These are phyloP conservation scores for Umbelopsis sp. DNA, from an alignment of 192 early-diverging fungal species.

Conservation along the genomic window DNA sequence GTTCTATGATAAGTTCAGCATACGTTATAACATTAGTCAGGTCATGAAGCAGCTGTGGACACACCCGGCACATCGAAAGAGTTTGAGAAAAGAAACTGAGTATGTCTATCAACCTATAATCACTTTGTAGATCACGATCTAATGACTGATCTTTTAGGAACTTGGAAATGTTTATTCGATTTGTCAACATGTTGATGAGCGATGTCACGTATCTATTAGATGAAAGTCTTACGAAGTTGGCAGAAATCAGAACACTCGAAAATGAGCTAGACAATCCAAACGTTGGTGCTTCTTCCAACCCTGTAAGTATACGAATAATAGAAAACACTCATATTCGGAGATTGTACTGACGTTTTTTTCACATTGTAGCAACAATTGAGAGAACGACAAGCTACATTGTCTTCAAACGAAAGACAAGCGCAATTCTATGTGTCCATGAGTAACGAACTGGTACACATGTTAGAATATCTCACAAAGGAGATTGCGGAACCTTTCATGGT, in stretches of 20 bases:
- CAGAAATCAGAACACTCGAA: slow-evolving; percentile 83
- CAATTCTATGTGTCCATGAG: slow-evolving; percentile 84
- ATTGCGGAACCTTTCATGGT: slow-evolving; percentile 87
- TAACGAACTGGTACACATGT: slow-evolving; percentile 93
- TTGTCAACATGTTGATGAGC: slow-evolving; percentile 91
- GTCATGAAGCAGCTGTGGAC: slow-evolving; percentile 84
- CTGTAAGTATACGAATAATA: slow-evolving; percentile 34
- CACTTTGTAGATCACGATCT: not conserved
- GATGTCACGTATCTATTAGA: slow-evolving; percentile 95
- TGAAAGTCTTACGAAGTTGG: slow-evolving; percentile 86
- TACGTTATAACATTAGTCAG: slow-evolving; percentile 94
- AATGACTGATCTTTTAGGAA: slow-evolving; percentile 40
- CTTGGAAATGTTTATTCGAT: slow-evolving; percentile 82
- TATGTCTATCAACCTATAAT: slow-evolving; percentile 29
- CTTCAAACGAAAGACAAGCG: slow-evolving; percentile 81
- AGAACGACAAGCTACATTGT: slow-evolving; percentile 62
- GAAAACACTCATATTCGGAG: too few relatives aligned
- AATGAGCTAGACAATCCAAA: slow-evolving; percentile 68
- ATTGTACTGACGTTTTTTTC: too few relatives aligned
- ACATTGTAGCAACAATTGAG: slow-evolving; percentile 51
- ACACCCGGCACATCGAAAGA: slow-evolving; percentile 69
- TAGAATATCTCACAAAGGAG: slow-evolving; percentile 79
- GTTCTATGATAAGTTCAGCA: slow-evolving; percentile 99
- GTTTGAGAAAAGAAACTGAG: slow-evolving; percentile 63
- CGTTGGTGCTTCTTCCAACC: slow-evolving; percentile 51